Evolutionary conservation across 139 green algal species (phyloP).

Genomic region (Coccomyxa sp.): DNA sequence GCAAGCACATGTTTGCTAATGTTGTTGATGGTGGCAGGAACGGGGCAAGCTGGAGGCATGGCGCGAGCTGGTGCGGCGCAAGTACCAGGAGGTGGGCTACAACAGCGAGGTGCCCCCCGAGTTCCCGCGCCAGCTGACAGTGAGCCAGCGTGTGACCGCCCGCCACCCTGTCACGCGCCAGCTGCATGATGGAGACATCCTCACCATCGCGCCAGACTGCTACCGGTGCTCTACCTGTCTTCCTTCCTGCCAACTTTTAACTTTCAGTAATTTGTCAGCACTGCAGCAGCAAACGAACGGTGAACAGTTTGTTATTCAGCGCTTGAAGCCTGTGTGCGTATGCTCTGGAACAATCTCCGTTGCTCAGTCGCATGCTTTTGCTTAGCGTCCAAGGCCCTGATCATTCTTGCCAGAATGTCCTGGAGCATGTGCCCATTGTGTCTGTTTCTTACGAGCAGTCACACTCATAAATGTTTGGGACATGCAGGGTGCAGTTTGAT

Average conservation of each 20-base stretch:
- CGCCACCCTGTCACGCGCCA: slow-evolving; percentile 71
- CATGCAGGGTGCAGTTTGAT: slow-evolving; percentile 78
- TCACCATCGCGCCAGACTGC: slow-evolving; percentile 67
- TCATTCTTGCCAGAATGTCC: too few species aligned
- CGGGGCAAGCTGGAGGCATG: slow-evolving; percentile 51
- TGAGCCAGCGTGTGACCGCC: slow-evolving; percentile 80
- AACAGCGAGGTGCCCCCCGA: slow-evolving; percentile 27
- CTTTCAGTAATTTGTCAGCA: too few species aligned
- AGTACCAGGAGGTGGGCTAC: slow-evolving; percentile 34
- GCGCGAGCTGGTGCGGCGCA: slow-evolving; percentile 40
- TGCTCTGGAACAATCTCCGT: too few species aligned
- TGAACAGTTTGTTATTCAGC: too few species aligned
- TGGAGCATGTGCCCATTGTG: too few species aligned
- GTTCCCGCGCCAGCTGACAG: slow-evolving; percentile 27
- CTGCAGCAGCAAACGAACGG: too few species aligned
- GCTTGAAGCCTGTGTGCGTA: too few species aligned
- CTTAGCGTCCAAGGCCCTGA: too few species aligned
- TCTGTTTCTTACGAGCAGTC: too few species aligned
- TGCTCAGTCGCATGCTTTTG: too few species aligned
- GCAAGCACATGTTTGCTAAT: too few species aligned
- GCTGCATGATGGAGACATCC: slow-evolving; percentile 77
- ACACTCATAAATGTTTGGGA: too few species aligned
- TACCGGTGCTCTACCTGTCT: slow-evolving; percentile 42
- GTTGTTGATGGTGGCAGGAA: slow-evolving; percentile 25
- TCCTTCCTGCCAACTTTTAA: not conserved